Percentiles rank a stretch among this genome's conserved stretches.
Evolutionary conservation across 129 eudicot genomes (phyloP).

Genomic region (Flaveria trinervia): DNA sequence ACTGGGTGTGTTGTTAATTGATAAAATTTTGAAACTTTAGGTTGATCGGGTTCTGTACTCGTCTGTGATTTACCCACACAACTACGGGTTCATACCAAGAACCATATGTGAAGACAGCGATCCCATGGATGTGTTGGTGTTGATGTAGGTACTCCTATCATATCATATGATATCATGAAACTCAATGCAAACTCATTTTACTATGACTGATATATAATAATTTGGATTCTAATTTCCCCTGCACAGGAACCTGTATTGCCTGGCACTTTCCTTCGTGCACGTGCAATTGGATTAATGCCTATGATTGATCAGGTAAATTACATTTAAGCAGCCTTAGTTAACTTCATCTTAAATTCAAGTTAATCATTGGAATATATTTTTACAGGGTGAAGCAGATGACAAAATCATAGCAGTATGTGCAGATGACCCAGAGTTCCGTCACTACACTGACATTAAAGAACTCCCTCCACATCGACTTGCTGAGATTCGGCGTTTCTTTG

Average conservation of each 20-base stretch:
- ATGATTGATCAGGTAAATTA: constrained; percentile 87
- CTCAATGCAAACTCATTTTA: constrained; percentile 18
- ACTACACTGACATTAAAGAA: constrained; percentile 76
- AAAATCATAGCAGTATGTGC: constrained; percentile 97
- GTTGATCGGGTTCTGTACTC: constrained; percentile 98
- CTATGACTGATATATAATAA: not conserved
- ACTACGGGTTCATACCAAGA: constrained; percentile 91
- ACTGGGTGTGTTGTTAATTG: constrained; percentile 7
- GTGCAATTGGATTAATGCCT: constrained; percentile 97
- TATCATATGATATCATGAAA: not conserved
- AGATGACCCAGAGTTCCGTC: constrained; percentile 95
- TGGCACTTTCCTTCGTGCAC: constrained; percentile 87
- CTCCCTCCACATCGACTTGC: constrained; percentile 96
- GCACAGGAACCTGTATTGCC: constrained; percentile 88
- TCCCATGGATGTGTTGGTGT: constrained; percentile 90
- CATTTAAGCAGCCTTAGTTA: not conserved
- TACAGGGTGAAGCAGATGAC: constrained; percentile 94
- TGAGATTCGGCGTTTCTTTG: constrained; percentile 96
- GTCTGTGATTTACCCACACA: constrained; percentile 94
- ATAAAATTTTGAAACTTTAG: constrained; percentile 35
- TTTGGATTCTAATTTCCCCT: not conserved
- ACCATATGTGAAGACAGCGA: constrained; percentile 92
- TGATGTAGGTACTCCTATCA: constrained; percentile 74
- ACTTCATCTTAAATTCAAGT: not conserved
- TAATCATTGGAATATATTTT: not conserved